Evolutionary conservation across 2,329 filamentous ascomycete species (phyloP).

Genomic region (Phoma sp.): DNA sequence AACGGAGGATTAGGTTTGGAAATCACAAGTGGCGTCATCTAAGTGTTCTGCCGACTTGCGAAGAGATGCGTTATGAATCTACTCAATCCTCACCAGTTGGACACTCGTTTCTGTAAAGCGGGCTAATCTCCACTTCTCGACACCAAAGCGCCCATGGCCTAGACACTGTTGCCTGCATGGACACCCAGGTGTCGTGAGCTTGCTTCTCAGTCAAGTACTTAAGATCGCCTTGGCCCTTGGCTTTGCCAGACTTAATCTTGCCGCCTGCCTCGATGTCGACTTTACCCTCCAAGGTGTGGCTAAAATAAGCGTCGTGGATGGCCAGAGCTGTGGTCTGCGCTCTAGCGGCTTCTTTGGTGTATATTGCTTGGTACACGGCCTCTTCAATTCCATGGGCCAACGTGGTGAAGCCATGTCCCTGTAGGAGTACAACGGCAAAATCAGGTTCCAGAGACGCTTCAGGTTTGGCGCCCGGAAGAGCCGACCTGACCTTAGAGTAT

Average conservation of each 20-base stretch:
- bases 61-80: not conserved
- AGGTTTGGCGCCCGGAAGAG: conserved; percentile 41
- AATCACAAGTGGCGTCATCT: not conserved
- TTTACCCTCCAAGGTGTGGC: conserved; percentile 48
- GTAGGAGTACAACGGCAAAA: conserved; percentile 49
- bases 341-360: conserved; percentile 49
- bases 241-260: conserved; percentile 50
- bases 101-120: conserved; percentile 51
- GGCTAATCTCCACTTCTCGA: conserved; percentile 49
- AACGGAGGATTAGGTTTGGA: not conserved
- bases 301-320: conserved; percentile 43
- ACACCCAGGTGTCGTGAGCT: conserved; percentile 50
- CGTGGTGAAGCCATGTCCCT: conserved; percentile 55
- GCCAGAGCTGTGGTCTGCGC: conserved; percentile 49
- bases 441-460: conserved; percentile 44
- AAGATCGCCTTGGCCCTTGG: conserved; percentile 51
- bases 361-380: conserved; percentile 55
- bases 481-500: conserved; percentile 47
- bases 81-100: conserved; percentile 37
- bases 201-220: conserved; percentile 53
- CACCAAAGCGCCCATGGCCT: conserved; percentile 54
- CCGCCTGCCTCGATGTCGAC: conserved; percentile 48
- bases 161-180: conserved; percentile 40
- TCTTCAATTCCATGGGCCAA: conserved; percentile 52
- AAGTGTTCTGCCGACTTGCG: not conserved